Evolutionary conservation across 257 asterid species (phyloP).

Genomic region (Przewalskia tangutica): DNA sequence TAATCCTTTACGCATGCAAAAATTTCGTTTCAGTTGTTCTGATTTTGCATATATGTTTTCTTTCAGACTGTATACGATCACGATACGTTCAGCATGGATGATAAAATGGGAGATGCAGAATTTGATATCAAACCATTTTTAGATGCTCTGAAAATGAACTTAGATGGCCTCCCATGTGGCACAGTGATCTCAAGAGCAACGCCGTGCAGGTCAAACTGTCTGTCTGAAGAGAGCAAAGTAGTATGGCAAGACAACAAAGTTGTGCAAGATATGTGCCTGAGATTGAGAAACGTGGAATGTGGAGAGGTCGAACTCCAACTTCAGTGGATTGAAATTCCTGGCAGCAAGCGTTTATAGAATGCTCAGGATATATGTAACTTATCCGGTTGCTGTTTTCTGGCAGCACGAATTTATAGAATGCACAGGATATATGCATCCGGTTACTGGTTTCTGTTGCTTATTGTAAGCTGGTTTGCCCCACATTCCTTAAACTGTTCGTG

Average conservation of each 20-base stretch:
- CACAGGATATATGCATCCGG: neutral
- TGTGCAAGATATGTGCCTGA: conserved; percentile 43
- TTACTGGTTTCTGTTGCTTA: neutral
- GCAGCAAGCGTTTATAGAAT: neutral
- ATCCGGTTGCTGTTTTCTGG: neutral
- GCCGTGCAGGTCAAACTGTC: conserved; percentile 38
- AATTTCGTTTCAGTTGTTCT: neutral
- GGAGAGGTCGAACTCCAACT: conserved; percentile 60
- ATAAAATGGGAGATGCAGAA: conserved; percentile 59
- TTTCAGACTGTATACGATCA: conserved; percentile 51
- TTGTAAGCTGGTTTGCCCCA: neutral
- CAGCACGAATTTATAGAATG: neutral
- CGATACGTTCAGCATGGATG: conserved; percentile 58
- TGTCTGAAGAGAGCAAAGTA: conserved; percentile 41
- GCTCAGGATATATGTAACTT: neutral
- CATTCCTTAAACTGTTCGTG: neutral
- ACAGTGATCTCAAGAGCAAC: conserved; percentile 30
- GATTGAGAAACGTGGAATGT: conserved; percentile 51
- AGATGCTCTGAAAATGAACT: conserved; percentile 26
- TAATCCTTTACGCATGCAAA: neutral
- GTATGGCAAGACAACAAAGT: conserved; percentile 39
- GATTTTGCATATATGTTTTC: neutral
- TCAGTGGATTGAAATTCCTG: conserved; percentile 34
- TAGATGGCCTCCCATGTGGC: conserved; percentile 24
- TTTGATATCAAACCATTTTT: conserved; percentile 33